Evolutionary conservation across 73 alveolate genomes (phyloP), one percentile per base, ranked within the genome.

Genomic region (Halteria grandinella): DNA sequence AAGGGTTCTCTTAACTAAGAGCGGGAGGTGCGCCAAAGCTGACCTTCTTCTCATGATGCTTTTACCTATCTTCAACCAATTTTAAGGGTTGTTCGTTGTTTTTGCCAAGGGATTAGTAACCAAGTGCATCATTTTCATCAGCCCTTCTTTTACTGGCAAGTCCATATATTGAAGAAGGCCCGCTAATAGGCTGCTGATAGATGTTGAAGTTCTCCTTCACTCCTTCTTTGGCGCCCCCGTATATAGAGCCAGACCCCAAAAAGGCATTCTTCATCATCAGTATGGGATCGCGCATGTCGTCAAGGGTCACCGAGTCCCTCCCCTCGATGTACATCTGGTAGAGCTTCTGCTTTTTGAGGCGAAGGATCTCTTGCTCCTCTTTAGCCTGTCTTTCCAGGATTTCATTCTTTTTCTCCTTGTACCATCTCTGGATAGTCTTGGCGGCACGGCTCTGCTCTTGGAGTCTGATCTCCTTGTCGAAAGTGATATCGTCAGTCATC

Each of bases 261-360:
- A 23, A 11, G 69, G 29, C 11, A 53, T 25, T 20, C 29, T 53
- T 53, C 69, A 25, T 53, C 29, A 3, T 7, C 20, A 4, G 44
- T 18, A 25, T 53, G 60, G 21, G 21, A 55, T 23, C 27, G 37
- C 41, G 24, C 37, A 10, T 40, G 59, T 40, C 60, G 25, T 14
- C 43, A 60, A 1, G 77, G 77, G 25, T 60, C 77, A 45, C 58
- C 7, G 80, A 44, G 29, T 66, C 80, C 45, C 80, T 66, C 21
- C 80, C 80, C 45, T 66, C 64, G 20, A 44, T 25, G 24, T 66
- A 44, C 29, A 23, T 66, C 32, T 45, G 32, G 1, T 45, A 24
- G 1, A 66, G 50, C 23, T 45, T 41, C 3, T 47, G 41, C 28
- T 66, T 66, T 31, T 47, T 66, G n/a, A n/a, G n/a, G n/a, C n/a